Base-by-base conservation (phyloP, 106 monocot genomes). In the Dactylorhiza incarnata region DNA sequence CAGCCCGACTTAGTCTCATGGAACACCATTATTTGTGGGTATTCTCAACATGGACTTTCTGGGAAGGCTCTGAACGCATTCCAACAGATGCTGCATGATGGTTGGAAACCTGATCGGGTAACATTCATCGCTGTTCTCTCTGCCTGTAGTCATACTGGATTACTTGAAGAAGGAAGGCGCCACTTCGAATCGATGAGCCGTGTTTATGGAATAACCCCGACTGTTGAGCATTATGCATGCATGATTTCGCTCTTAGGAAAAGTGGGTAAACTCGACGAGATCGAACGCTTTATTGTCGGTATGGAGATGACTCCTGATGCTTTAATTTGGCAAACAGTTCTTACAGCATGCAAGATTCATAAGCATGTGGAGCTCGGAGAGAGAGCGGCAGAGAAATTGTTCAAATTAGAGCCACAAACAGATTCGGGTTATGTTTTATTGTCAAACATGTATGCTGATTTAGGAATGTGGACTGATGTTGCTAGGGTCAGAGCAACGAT, bases 91-190 rank as follows among this genome's bases (percentile, higher is more conserved):
- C 22, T 62, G n/a, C 44, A 75, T 10, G 71, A 66, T 37, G 81
- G 83, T 10, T 48, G 55, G 11, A 24, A 44, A 22, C 83, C 86
- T 26, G 78, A 86, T 83, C 70, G 81, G 37, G 48, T 82, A 5
- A 87, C 89, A 23, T 89, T 84, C 58, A 45, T 87, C 22, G 82
- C 82, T 23, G 78, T 90, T 43, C 84, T 87, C 49, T 82, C 89
- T 12, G 86, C 89, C 43, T 87, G 89, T 70, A 82, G 89, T 50
- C 82, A 78, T 83, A 68, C 72, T 11, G 79, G 84, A 37, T 47
- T 90, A 17, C 72, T 90, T 43, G 80, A 84, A 45, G 78, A 79
- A 73, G 89, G 78, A 13, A 4, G 17, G 15, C 15, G 25, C 17
- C 26, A 72, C 20, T 87, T 86, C 71, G 56, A 82, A 14, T 77